Evolutionary conservation across 164 flowering plant genomes (phyloP).

Genomic region (Warburgia ugandensis): DNA sequence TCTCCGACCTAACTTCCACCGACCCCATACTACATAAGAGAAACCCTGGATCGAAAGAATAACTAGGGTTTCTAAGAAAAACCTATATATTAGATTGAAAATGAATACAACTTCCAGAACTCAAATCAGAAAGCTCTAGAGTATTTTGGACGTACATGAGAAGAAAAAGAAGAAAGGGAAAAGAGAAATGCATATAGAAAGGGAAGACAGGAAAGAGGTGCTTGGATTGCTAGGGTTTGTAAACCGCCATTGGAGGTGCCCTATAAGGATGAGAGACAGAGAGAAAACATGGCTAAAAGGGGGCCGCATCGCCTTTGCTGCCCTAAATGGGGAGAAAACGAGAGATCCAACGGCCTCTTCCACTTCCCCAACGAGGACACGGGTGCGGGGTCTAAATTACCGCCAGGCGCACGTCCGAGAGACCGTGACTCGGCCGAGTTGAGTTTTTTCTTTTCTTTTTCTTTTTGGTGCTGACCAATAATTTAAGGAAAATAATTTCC

Average conservation of each 20-base stretch:
- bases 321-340: constrained; percentile 1
- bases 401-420: constrained; percentile 1
- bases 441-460: no score
- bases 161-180: neutral
- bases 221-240: neutral
- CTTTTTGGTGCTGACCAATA: no score
- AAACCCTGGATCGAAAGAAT: no score
- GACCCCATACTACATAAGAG: constrained; percentile 2
- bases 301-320: neutral
- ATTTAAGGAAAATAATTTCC: no score
- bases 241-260: neutral
- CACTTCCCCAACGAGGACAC: neutral
- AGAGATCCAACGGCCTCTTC: constrained; percentile 8
- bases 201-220: neutral
- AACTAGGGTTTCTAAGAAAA: constrained; percentile 5
- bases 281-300: neutral
- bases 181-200: neutral
- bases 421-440: neutral
- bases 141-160: no score
- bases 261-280: neutral
- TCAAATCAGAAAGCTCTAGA: no score
- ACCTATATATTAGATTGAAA: neutral
- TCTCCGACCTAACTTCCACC: neutral
- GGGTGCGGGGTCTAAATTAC: neutral
- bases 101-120: neutral